phyloP scores from a whole-genome alignment of 1,284 basidiomycete genomes.

The Leccinum angustisporum region DNA sequence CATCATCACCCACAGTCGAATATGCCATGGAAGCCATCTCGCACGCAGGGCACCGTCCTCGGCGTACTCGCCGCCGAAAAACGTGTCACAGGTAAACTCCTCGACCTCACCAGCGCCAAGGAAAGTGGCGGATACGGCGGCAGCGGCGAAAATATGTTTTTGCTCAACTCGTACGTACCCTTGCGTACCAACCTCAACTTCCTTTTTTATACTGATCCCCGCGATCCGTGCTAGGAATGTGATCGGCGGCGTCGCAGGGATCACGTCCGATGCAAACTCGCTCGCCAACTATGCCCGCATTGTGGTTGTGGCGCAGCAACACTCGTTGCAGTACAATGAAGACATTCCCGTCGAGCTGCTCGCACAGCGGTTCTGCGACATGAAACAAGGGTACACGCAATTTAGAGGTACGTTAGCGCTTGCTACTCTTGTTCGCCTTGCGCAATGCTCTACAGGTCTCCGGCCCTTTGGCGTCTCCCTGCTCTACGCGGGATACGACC shows the following conservation, averaged over 20 bases:
- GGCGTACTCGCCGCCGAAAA: conserved; percentile 94
- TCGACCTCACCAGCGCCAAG: conserved; percentile 84
- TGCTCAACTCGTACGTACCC: conserved; percentile 77
- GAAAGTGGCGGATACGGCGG: conserved; percentile 85
- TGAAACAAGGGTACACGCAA: conserved; percentile 99
- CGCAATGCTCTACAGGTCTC: conserved; percentile 57
- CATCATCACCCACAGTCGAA: conserved; percentile 63
- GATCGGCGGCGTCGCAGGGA: conserved; percentile 91
- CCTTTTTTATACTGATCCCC: background rate
- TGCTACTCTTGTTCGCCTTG: background rate
- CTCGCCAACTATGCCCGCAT: conserved; percentile 94
- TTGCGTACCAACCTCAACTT: background rate
- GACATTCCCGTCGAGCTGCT: conserved; percentile 98
- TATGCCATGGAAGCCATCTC: conserved; percentile 99
- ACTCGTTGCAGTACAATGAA: conserved; percentile 91
- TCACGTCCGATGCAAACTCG: conserved; percentile 97
- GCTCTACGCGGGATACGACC: conserved; percentile 95
- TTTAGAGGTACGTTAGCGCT: conserved; percentile 72
- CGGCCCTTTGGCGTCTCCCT: conserved; percentile 97
- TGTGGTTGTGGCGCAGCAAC: conserved; percentile 72
- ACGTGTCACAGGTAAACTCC: conserved; percentile 97
- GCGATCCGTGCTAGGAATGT: conserved; percentile 69
- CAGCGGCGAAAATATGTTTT: conserved; percentile 97
- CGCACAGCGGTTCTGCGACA: conserved; percentile 90
- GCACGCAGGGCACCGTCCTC: conserved; percentile 90